Conservation (phyloP, 2,329 filamentous ascomycete genomes). For the Aschersonia sp. region DNA sequence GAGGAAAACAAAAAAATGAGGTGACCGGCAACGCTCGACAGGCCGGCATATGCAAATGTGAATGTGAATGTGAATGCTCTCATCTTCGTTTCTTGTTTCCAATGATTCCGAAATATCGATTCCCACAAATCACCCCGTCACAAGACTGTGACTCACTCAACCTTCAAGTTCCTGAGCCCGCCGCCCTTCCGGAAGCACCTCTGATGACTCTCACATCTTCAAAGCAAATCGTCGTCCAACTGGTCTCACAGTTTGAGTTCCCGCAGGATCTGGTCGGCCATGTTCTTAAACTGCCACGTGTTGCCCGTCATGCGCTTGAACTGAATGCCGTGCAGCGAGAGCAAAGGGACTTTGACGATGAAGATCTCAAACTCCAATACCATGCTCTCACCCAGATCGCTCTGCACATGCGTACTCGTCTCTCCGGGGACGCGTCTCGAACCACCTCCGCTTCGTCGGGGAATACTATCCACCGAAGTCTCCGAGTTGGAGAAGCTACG, state of each 20-base stretch:
- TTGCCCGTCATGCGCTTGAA: slow-evolving; percentile 95
- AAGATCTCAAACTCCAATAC: slow-evolving; percentile 87
- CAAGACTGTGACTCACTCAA: background rate
- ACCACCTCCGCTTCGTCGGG: slow-evolving; percentile 30
- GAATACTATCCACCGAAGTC: slow-evolving; percentile 62
- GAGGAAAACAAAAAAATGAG: background rate
- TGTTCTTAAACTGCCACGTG: slow-evolving; percentile 97
- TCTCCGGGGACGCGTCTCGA: slow-evolving; percentile 58
- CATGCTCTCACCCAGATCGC: slow-evolving; percentile 73
- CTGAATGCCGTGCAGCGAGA: slow-evolving; percentile 88
- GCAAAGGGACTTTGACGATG: slow-evolving; percentile 90
- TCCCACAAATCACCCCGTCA: background rate
- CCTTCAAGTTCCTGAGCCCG: background rate
- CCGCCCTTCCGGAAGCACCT: background rate
- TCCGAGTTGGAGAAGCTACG: slow-evolving; percentile 80
- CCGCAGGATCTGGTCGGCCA: slow-evolving; percentile 89
- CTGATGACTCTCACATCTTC: background rate
- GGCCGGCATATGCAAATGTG: slow-evolving; percentile 8
- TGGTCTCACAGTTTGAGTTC: slow-evolving; percentile 62
- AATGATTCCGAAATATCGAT: background rate
- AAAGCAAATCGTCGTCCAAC: background rate
- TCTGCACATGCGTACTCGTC: slow-evolving; percentile 84
- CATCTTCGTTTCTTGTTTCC: background rate
- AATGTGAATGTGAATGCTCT: background rate
- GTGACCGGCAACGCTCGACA: slow-evolving; percentile 6